Evolutionary conservation across 331 rosid species (phyloP).

Genomic region (Stylosanthes scabra): DNA sequence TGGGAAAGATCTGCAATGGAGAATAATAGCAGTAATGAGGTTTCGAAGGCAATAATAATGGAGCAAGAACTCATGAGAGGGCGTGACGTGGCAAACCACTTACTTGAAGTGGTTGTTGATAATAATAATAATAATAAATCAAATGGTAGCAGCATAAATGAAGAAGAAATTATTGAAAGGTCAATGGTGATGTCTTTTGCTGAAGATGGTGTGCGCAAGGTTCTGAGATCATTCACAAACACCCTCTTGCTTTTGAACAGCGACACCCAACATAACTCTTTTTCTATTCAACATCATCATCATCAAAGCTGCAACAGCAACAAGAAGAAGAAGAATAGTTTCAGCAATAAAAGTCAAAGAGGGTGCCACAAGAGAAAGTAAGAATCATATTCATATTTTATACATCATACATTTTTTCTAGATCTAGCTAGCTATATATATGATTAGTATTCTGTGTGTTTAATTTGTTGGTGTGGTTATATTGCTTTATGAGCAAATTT

Average conservation of each 20-base stretch:
- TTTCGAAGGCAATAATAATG: slow-evolving; percentile 22
- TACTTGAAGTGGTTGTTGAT: slow-evolving; percentile 23
- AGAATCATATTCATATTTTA: not conserved
- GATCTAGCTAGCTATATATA: not conserved
- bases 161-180: not conserved
- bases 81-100: slow-evolving; percentile 44
- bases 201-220: slow-evolving; percentile 38
- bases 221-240: slow-evolving; percentile 48
- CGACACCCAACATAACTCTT: no score
- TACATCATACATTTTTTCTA: no score
- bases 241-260: slow-evolving; percentile 40
- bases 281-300: no score
- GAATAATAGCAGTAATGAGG: not conserved
- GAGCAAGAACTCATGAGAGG: slow-evolving; percentile 52
- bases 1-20: not conserved
- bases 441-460: no score
- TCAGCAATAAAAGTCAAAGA: slow-evolving; percentile 8
- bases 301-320: slow-evolving; percentile 1
- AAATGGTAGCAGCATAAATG: not conserved
- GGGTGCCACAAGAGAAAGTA: slow-evolving; percentile 40
- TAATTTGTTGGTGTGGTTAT: no score
- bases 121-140: not conserved
- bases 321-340: not conserved
- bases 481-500: no score
- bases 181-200: not conserved